Conservation (phyloP, 306 rosid genomes). For the Macrotyloma uniflorum region DNA sequence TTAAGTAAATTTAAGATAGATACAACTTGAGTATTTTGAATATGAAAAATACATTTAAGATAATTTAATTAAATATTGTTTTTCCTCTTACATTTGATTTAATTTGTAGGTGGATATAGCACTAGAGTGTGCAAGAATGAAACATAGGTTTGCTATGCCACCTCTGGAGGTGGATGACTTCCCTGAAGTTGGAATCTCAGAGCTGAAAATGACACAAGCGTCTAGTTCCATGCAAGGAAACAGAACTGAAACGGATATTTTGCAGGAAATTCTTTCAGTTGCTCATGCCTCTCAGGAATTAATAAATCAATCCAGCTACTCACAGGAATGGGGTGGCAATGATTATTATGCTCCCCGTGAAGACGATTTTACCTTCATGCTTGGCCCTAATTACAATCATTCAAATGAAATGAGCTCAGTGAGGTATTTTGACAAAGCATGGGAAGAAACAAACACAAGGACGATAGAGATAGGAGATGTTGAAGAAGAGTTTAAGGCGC, state of each 20-base stretch:
- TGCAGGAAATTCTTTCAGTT: conserved; percentile 90
- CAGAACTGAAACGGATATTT: conserved; percentile 56
- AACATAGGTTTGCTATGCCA: conserved; percentile 74
- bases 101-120: conserved; percentile 76
- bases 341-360: conserved; percentile 42
- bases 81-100: not conserved
- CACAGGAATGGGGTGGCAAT: conserved; percentile 49
- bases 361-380: conserved; percentile 72
- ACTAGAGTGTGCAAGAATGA: conserved; percentile 90
- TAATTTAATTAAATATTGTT: not conserved
- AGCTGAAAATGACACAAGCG: conserved; percentile 54
- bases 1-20: no score
- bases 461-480: conserved; percentile 57
- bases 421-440: conserved; percentile 50
- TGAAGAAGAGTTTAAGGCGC: conserved; percentile 59
- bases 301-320: conserved; percentile 50
- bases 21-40: no score
- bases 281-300: conserved; percentile 79
- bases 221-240: conserved; percentile 34
- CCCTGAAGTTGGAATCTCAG: conserved; percentile 57
- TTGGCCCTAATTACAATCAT: conserved; percentile 47
- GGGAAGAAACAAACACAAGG: conserved; percentile 62
- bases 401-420: conserved; percentile 41
- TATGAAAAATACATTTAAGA: not conserved
- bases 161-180: conserved; percentile 77